These are phyloP conservation scores for Cyberlindnera petersonii DNA, from an alignment of 805 yeast genomes.

Conservation along the genomic window DNA sequence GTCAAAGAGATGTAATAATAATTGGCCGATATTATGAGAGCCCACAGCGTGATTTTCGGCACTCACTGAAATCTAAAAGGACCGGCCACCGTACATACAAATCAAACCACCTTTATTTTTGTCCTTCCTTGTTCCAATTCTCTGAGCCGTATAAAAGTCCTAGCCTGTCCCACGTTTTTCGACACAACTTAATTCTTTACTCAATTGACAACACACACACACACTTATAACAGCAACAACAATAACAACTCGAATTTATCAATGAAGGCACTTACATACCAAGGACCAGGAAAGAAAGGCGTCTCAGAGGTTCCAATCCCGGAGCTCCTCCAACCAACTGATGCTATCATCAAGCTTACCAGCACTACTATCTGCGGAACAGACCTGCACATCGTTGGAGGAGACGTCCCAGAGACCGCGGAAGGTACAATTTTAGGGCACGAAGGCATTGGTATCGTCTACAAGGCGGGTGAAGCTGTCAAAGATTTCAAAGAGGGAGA, in stretches of 20 bases:
- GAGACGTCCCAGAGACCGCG: constrained; percentile 51
- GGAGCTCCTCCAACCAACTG: constrained; percentile 41
- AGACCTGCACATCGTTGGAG: constrained; percentile 59
- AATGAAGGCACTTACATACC: constrained; percentile 46
- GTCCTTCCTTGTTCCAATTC: too few relatives aligned
- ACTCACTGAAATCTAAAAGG: too few relatives aligned
- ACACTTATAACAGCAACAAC: neutral
- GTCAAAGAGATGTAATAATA: too few relatives aligned
- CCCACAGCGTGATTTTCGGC: too few relatives aligned
- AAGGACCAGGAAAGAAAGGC: constrained; percentile 39
- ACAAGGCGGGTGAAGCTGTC: constrained; percentile 47
- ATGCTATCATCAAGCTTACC: constrained; percentile 52
- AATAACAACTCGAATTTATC: constrained; percentile 1
- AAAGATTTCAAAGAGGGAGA: constrained; percentile 51
- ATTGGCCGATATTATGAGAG: too few relatives aligned
- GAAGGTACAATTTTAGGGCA: constrained; percentile 54
- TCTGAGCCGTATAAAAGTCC: too few relatives aligned
- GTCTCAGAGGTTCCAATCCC: constrained; percentile 42
- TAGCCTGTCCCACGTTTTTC: too few relatives aligned
- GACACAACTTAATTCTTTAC: too few relatives aligned
- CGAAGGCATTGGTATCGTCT: constrained; percentile 55
- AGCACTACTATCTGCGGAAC: constrained; percentile 65
- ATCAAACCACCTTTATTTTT: too few relatives aligned
- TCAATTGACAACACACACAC: neutral
- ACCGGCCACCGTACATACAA: too few relatives aligned